Evolutionary conservation across 176 grass and related monocot genomes (phyloP).

Genomic region (Pontederia paniculata): DNA sequence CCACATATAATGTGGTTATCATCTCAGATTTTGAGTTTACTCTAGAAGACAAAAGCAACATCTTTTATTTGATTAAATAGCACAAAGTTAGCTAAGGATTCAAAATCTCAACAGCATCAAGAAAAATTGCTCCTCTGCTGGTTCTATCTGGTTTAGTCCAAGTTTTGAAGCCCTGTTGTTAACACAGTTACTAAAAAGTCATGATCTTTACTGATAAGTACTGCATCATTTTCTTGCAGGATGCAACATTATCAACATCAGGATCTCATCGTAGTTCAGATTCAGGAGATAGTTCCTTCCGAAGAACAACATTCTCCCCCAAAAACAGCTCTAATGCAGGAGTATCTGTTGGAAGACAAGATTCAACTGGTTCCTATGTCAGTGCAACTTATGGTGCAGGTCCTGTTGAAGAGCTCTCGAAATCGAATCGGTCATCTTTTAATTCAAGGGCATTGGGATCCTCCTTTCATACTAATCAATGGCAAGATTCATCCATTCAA

Average conservation of each 20-base stretch:
- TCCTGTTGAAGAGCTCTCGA: constrained; percentile 26
- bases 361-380: constrained; percentile 45
- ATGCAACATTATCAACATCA: constrained; percentile 52
- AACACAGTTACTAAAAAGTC: not conserved
- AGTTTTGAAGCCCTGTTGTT: not conserved
- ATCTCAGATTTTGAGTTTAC: too few species aligned
- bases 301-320: constrained; percentile 59
- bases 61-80: too few species aligned
- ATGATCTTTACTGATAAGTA: constrained; percentile 4
- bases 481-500: constrained; percentile 40
- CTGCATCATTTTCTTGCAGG: constrained; percentile 41
- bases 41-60: too few species aligned
- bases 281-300: constrained; percentile 70
- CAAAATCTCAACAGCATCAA: too few species aligned
- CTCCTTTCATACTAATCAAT: constrained; percentile 17
- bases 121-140: too few species aligned
- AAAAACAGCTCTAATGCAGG: constrained; percentile 33
- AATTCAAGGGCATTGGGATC: constrained; percentile 39
- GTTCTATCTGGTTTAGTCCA: too few species aligned
- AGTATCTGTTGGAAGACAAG: constrained; percentile 36
- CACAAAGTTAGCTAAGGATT: too few species aligned
- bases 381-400: constrained; percentile 26
- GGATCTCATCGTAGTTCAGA: constrained; percentile 80
- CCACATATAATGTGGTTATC: too few species aligned
- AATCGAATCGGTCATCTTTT: constrained; percentile 51